Percentiles rank a stretch among this genome's conserved stretches.
Conservation (phyloP, 106 monocot species). For the Dioscorea alata region DNA sequence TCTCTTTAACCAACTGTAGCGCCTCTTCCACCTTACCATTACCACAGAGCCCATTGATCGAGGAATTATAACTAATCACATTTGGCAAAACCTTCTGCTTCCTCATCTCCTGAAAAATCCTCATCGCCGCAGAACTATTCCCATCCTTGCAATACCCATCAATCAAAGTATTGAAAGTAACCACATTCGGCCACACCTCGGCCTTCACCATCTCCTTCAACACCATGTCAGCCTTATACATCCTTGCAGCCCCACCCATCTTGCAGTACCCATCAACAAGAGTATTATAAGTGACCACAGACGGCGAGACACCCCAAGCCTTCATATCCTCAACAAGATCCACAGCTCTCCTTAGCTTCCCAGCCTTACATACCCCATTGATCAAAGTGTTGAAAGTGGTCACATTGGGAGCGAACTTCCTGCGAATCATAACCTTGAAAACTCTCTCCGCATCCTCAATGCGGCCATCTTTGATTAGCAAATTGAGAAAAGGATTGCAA, state of each 20-base stretch:
- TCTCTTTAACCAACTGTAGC: slow-evolving; percentile 43
- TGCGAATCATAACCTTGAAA: slow-evolving; percentile 33
- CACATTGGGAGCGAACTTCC: slow-evolving; percentile 51
- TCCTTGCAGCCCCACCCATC: slow-evolving; percentile 38
- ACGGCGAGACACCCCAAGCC: slow-evolving; percentile 54
- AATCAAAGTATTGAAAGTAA: slow-evolving; percentile 73
- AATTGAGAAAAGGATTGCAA: slow-evolving; percentile 49
- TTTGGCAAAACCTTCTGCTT: slow-evolving; percentile 34
- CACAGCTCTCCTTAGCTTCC: slow-evolving; percentile 45
- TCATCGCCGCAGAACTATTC: slow-evolving; percentile 44
- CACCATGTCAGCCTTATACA: slow-evolving; percentile 61
- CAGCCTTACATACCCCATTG: slow-evolving; percentile 49
- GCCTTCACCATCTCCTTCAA: slow-evolving; percentile 59
- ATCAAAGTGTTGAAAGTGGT: slow-evolving; percentile 73
- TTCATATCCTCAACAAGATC: slow-evolving; percentile 72
- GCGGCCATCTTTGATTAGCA: slow-evolving; percentile 29
- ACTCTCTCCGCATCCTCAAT: slow-evolving; percentile 27
- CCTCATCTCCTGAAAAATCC: slow-evolving; percentile 73
- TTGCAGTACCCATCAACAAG: slow-evolving; percentile 68
- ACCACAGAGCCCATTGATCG: slow-evolving; percentile 49
- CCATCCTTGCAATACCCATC: slow-evolving; percentile 80
- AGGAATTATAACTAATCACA: slow-evolving; percentile 58
- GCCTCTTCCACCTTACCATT: slow-evolving; percentile 58
- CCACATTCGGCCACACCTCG: slow-evolving; percentile 44
- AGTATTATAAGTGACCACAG: slow-evolving; percentile 66